Percentiles rank a stretch among this genome's conserved stretches.
Conservation (phyloP, 2,329 filamentous ascomycete species). For the Bipolaris cookei region DNA sequence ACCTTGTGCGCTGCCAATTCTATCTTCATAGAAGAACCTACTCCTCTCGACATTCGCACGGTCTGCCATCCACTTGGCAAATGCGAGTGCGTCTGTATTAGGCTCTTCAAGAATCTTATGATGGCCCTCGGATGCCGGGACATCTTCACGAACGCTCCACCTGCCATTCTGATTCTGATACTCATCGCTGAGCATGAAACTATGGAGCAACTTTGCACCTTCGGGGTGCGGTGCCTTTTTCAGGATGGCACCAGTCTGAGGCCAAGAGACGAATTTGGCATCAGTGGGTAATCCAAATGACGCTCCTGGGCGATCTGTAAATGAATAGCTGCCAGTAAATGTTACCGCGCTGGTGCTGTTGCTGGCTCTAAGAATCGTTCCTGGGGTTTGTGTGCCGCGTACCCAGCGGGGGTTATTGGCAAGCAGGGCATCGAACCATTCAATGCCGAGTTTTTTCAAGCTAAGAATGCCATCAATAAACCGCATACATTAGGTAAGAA, state of each 20-base stretch:
- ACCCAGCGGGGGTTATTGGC: constrained; percentile 61
- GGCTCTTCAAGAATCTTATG: constrained; percentile 40
- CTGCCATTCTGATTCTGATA: constrained; percentile 44
- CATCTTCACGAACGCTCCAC: constrained; percentile 50
- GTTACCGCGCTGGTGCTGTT: constrained; percentile 30
- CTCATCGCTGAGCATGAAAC: constrained; percentile 55
- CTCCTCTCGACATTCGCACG: constrained; percentile 52
- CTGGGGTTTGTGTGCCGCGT: constrained; percentile 57
- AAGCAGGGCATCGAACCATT: constrained; percentile 58
- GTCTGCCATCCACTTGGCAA: constrained; percentile 53
- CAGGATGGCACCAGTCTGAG: constrained; percentile 58
- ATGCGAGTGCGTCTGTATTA: constrained; percentile 49
- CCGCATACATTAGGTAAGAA: not conserved
- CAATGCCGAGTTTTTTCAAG: constrained; percentile 49
- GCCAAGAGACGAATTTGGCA: constrained; percentile 56
- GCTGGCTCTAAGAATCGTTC: constrained; percentile 39
- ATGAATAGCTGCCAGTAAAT: constrained; percentile 21
- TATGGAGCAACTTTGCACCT: constrained; percentile 59
- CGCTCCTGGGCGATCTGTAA: not conserved
- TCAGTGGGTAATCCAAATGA: constrained; percentile 39
- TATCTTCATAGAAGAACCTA: constrained; percentile 53
- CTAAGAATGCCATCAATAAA: constrained; percentile 15
- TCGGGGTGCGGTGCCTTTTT: constrained; percentile 59
- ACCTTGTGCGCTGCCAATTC: constrained; percentile 54
- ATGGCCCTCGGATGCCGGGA: constrained; percentile 32